Base-by-base conservation (phyloP, 1,139 yeast genomes). In the Yamadazyma diddensiae region DNA sequence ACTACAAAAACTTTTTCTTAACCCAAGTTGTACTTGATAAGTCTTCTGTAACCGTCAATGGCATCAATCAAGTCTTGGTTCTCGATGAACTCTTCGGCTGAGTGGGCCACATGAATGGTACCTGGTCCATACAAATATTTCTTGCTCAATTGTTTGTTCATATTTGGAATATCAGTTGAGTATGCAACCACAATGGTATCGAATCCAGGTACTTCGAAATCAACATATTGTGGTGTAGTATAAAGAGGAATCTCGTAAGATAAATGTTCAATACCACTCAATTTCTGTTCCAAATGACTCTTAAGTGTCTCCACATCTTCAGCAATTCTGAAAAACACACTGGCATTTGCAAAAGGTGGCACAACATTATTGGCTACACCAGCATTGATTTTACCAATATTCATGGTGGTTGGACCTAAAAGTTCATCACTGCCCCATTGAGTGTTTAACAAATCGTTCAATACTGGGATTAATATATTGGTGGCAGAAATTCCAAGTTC, bases 81-180 rank as follows among this genome's bases (percentile, higher is more conserved):
- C 6, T 70, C 69, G 19, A 82, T 73, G 45, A 57, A 70, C 54
- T 82, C 90, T 37, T 73, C 54, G 37, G 68, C 82, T 3, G 79
- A 71, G 47, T 81, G 88, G 1, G 88, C 88, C 21, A 77, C 79
- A 22, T 65, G 66, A 37, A 82, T 80, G 2, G 77, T 57, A 1
- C 88, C 90, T 1, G 88, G 85, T 0, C 88, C 90, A 46, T 79
- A 82, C 20, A 81, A 57, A 46, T 75, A 79, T 42, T 77, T 58
- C 33, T 55, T 62, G 10, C 59, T 53, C 15, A 57, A 42, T n/a
- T 57, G 55, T 3, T 63, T 60, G 3, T 49, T 40, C 34, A 79
- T 52, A 41, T 74, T 67, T 3, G 86, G 85, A 33, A 81, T 67
- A 47, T 82, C 90, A 0, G 90, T 82, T 20, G 75, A 68, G 49